These are phyloP conservation scores for Gloeopeniophorella convolvens DNA, from an alignment of 768 basidiomycete genomes.

Conservation along the genomic window DNA sequence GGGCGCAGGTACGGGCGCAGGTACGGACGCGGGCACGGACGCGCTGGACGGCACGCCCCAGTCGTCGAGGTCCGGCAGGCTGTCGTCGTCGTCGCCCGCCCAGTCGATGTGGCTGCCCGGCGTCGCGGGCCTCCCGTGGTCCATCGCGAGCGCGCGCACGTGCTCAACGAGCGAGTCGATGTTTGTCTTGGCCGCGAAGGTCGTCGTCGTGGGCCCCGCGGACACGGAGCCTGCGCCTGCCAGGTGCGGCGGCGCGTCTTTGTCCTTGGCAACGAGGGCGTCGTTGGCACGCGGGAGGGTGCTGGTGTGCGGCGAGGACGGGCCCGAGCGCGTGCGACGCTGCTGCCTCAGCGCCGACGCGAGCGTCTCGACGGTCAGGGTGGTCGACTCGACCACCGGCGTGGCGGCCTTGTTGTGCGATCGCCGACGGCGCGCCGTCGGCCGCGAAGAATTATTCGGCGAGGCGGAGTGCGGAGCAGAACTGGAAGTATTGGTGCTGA, in stretches of 20 bases:
- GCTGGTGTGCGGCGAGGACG: conserved; percentile 20
- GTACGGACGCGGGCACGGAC: conserved; percentile 16
- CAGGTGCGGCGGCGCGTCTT: conserved; percentile 58
- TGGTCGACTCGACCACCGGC: conserved; percentile 20
- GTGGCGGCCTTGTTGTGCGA: conserved; percentile 31
- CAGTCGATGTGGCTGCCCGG: conserved; percentile 82
- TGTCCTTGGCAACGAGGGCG: too few species aligned
- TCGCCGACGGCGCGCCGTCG: conserved; percentile 44
- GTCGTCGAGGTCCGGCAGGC: conserved; percentile 76
- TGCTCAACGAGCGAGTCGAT: conserved; percentile 77
- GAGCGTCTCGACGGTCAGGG: conserved; percentile 16
- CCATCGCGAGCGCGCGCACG: conserved; percentile 69
- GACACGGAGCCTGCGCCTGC: too few species aligned
- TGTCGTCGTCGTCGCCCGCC: conserved; percentile 81
- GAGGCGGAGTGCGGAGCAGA: conserved; percentile 20
- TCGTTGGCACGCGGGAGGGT: too few species aligned
- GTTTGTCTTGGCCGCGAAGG: conserved; percentile 50
- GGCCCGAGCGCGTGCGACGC: conserved; percentile 11
- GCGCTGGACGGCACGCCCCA: conserved; percentile 62
- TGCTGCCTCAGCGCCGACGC: conserved; percentile 21
- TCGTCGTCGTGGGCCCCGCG: conserved; percentile 27
- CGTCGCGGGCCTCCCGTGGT: conserved; percentile 53
- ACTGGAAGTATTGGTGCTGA: not conserved
- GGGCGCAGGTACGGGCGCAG: too few species aligned
- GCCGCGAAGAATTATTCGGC: conserved; percentile 33